These are phyloP conservation scores for Synchytrium microbalum DNA, from an alignment of 371 early-diverging fungal genomes.

Conservation along the genomic window DNA sequence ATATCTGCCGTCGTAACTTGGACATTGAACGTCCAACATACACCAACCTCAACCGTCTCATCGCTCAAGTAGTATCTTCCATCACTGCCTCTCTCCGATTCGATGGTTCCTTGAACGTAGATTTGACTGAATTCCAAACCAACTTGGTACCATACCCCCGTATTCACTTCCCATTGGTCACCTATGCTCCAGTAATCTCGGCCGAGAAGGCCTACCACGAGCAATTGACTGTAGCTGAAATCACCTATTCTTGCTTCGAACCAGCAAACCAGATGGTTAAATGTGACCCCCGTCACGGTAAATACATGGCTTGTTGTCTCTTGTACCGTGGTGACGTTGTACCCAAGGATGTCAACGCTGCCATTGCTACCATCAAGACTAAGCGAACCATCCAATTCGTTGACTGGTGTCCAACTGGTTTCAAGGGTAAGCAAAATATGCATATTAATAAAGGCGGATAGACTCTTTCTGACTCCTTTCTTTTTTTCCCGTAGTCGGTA, in stretches of 20 bases:
- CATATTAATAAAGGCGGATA: no score
- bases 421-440: slow-evolving; percentile 66
- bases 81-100: slow-evolving; percentile 99
- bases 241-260: slow-evolving; percentile 91
- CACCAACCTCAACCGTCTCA: slow-evolving; percentile 96
- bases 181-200: slow-evolving; percentile 89
- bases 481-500: slow-evolving; percentile 74
- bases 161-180: slow-evolving; percentile 93
- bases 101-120: slow-evolving; percentile 93
- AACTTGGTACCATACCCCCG: slow-evolving; percentile 97
- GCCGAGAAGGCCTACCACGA: slow-evolving; percentile 89
- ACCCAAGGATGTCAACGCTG: slow-evolving; percentile 80
- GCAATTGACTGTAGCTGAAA: slow-evolving; percentile 81
- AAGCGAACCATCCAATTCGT: slow-evolving; percentile 92
- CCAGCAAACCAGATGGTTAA: slow-evolving; percentile 95
- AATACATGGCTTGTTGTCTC: slow-evolving; percentile 95
- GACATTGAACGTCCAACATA: slow-evolving; percentile 97
- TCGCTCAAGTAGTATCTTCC: slow-evolving; percentile 99
- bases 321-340: slow-evolving; percentile 91
- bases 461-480: no score
- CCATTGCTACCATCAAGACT: slow-evolving; percentile 82
- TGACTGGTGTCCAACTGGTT: slow-evolving; percentile 98
- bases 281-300: slow-evolving; percentile 90
- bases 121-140: slow-evolving; percentile 95
- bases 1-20: slow-evolving; percentile 97